Evolutionary conservation across 1,139 yeast genomes (phyloP), one percentile per base, ranked within the genome.

Genomic region (Suhomyces anneliseae): DNA sequence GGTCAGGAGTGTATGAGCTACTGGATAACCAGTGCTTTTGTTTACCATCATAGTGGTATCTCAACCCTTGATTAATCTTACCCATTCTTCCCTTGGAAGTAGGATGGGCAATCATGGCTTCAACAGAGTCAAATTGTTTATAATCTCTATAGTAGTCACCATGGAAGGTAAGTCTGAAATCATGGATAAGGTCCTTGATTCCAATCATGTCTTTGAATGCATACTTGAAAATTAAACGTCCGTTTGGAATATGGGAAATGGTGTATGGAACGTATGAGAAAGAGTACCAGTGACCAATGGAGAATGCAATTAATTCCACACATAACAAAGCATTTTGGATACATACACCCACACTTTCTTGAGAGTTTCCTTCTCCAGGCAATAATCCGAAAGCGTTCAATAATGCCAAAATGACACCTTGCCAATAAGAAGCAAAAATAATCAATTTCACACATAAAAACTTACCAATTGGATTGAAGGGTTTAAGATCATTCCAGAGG

Each of bases 341-440:
- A 11, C 83, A 76, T 32, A 76, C 76, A 6, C 81, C 83, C 48
- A 74, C 65, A 47, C 81, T 78, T 33, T 48, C 52, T 33, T 54
- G 58, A 2, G 46, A 34, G 9, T 32, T 38, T 12, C 37, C 46
- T 29, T 52, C 57, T 3, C 43, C 44, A 2, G 49, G 49, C 26
- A 90, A 69, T 1, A 80, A 54, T 1, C 87, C 83, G 38, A 82
- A 65, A 55, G 77, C 76, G 53, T 78, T 82, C 36, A 89, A 60
- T 1, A 87, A 62, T 0, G 89, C 83, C 41, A 93, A 72, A 0
- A 85, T 58, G 27, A 92, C 76, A 0, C 97, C 93, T 64, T 93
- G 99, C 99, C 99, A 93, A 65, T 90, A 93, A 14, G 96, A 88
- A 34, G 97, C 97, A 74, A 93, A 93, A 47, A 95, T 92, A 48